Evolutionary conservation across 805 yeast species (phyloP), one percentile per base, ranked within the genome.

Genomic region (Millerozyma acaciae): DNA sequence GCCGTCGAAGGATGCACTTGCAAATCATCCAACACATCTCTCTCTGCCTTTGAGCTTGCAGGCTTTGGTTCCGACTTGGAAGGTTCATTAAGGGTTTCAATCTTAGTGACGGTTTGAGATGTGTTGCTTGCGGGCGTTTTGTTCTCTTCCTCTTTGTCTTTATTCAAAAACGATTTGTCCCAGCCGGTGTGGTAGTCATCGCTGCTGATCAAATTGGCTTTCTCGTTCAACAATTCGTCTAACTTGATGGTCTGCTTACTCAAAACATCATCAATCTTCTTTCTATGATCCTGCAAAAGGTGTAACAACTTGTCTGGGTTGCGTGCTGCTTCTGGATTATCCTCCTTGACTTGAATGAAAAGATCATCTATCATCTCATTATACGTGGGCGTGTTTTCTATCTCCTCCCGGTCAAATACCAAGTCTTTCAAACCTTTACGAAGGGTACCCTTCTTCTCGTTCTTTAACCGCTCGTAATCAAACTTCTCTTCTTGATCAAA

Each of bases 141-240:
- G 16, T 30, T 44, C 8, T 53, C 37, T 26, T 47, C 58, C 12
- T 44, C 62, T 4, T 51, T 48, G n/a, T 60, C 64, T 45, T 79
- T 83, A 56, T 87, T 86, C 52, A 87, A 56, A 44, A 85, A 76
- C 0, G 96, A 82, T 26, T 84, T 76, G 53, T 90, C 95, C 68
- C 86, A 93, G 0, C 96, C 97, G 9, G 93, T 87, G 46, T 78
- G 93, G 25, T 88, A 73, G 59, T 90, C 98, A 10, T 89, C 97
- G 32, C 93, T 80, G 3, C 94, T 80, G 43, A 93, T 89, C 53
- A 85, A 83, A 29, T 67, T 51, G 8, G 77, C 68, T 50, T 84
- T 84, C 49, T 89, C 96, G 44, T 76, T 71, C 45, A 76, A 69
- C 35, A 93, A 66, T 21, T 75, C 75, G 25, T 72, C 77, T 43